A percentile compares a stretch with the other conserved stretches of the same genome.
These are phyloP conservation scores for Pythium phragmitis DNA, from an alignment of 352 stramenopile species.

Conservation along the genomic window DNA sequence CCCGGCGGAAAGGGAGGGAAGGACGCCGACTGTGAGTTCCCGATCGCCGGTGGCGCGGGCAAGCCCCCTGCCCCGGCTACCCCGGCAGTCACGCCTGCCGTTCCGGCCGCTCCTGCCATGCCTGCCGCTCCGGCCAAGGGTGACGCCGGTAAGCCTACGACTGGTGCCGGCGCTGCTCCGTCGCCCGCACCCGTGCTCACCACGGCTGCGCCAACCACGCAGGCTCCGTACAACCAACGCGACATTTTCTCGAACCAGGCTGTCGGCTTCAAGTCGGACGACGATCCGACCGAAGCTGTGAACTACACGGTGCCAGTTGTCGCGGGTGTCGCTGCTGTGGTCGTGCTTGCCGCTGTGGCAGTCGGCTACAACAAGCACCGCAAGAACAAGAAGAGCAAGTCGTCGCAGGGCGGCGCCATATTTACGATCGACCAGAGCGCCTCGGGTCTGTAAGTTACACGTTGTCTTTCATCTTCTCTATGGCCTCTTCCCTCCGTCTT, in stretches of 20 bases:
- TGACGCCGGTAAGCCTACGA: slow-evolving; percentile 18
- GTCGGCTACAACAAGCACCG: slow-evolving; percentile 69
- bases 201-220: slow-evolving; percentile 12
- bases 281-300: slow-evolving; percentile 18
- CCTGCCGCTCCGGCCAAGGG: slow-evolving; percentile 11
- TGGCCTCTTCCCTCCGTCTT: slow-evolving; percentile 12
- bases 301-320: slow-evolving; percentile 27
- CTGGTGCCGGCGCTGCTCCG: slow-evolving; percentile 1
- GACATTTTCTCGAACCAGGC: slow-evolving; percentile 35
- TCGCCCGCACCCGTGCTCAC: slow-evolving; percentile 18
- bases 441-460: slow-evolving; percentile 55
- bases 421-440: slow-evolving; percentile 77
- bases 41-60: slow-evolving; percentile 4
- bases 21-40: slow-evolving; percentile 21
- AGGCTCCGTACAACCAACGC: slow-evolving; percentile 15
- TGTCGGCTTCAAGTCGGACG: slow-evolving; percentile 41
- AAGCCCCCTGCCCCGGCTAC: slow-evolving; percentile 2
- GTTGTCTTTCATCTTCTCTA: slow-evolving; percentile 3
- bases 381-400: slow-evolving; percentile 45
- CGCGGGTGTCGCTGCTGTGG: slow-evolving; percentile 37
- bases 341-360: slow-evolving; percentile 47
- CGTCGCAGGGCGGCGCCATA: slow-evolving; percentile 55
- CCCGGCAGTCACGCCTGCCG: slow-evolving; percentile 5
- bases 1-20: not conserved
- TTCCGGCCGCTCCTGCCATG: slow-evolving; percentile 1